Evolutionary conservation across 805 yeast species (phyloP), one percentile per base, ranked within the genome.

Genomic region (Nakazawaea anatomiae): DNA sequence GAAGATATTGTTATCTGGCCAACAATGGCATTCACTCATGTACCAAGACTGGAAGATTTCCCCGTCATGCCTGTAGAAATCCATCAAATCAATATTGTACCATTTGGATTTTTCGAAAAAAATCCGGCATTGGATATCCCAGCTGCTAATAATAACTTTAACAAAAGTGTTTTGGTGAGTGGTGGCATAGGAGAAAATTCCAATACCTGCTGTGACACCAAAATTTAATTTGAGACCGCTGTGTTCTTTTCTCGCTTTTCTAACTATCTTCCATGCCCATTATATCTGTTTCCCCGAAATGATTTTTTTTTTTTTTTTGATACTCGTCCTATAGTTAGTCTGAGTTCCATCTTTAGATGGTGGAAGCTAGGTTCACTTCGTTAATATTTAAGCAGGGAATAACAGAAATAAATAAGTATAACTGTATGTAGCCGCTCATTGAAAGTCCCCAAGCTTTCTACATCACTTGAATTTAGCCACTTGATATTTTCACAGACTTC

Each of bases 1-100:
- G 83, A 83, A 18, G 91, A 87, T 59, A 65, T 81, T 52, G 89
- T 87, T 54, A 84, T 87, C 42, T 87, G 92, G 91, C 86, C 87
- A 56, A 86, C 94, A 44, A 65, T 87, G 64, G 90, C 89, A 30
- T 77, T 87, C 71, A 87, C 92, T 4, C 95, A 87, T 64, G 79
- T 86, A 60, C 94, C 94, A 60, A 77, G 88, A 61, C 82, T 84
- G 38, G 95, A 87, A 70, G 92, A 87, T 67, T 87, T 87, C 85
- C 95, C 95, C 46, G 91, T 87, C 48, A 87, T 87, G 95, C 91
- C 94, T 35, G 87, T 84, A 52, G 95, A 87, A 69, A 82, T 82
- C 56, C 82, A 85, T 71, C 80, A 76, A 60, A 82, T 86, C 58
- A 74, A 79, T 52, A 74, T 87, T 52, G 74, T 76, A 44, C 95